phyloP scores from a whole-genome alignment of 345 rosid species.

The Eucalyptus cladocalyx region DNA sequence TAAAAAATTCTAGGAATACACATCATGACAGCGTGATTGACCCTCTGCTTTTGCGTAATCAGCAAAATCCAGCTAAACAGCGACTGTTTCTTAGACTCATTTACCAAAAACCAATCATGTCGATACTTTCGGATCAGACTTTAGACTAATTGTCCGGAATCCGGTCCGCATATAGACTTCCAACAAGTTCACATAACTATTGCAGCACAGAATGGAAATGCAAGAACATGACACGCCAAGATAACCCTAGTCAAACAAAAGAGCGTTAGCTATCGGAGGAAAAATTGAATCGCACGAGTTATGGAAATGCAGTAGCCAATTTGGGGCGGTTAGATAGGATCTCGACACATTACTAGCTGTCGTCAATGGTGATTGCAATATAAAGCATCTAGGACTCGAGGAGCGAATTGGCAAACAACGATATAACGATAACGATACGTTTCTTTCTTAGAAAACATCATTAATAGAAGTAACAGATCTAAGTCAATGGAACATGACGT shows the following conservation, averaged over 20 bases:
- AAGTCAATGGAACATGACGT: not conserved
- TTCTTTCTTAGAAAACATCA: not conserved
- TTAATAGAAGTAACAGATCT: not conserved
- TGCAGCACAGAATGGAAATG: not conserved
- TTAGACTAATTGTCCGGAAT: not conserved
- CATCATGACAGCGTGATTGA: not conserved
- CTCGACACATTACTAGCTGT: not conserved
- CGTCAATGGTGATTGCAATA: not conserved
- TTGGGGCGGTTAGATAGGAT: not conserved
- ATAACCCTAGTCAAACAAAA: not conserved
- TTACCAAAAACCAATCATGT: not conserved
- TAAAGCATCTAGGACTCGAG: not conserved
- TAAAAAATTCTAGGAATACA: not conserved
- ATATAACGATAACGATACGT: not conserved
- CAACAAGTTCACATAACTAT: not conserved
- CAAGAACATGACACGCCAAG: not conserved
- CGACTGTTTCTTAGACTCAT: not conserved
- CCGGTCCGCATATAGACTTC: not conserved
- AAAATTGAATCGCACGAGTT: not conserved
- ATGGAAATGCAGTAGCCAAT: not conserved
- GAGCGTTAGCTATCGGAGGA: not conserved
- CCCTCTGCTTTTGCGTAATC: not conserved
- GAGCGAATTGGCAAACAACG: not conserved
- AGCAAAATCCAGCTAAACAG: not conserved
- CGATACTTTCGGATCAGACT: not conserved